These are phyloP conservation scores for Septoria linicola DNA, from an alignment of 2,329 filamentous ascomycete species.

Conservation along the genomic window DNA sequence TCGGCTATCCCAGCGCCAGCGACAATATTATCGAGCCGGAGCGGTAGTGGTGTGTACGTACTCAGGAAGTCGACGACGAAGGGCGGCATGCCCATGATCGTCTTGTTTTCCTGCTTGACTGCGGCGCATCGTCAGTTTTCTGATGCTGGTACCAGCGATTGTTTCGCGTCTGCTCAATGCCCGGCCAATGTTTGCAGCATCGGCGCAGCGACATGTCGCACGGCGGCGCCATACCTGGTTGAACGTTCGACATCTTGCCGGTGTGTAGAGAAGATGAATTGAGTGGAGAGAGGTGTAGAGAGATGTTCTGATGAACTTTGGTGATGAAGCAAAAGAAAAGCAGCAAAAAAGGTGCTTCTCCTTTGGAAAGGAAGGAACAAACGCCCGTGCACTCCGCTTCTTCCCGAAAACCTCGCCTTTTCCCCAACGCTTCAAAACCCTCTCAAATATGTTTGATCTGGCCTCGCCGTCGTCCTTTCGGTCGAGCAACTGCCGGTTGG, in stretches of 20 bases:
- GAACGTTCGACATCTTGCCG: slow-evolving; percentile 32
- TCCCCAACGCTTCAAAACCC: too few relatives aligned
- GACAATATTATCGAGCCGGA: slow-evolving; percentile 6
- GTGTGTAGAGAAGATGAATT: slow-evolving; percentile 18
- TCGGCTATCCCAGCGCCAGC: slow-evolving; percentile 14
- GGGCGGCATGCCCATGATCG: slow-evolving; percentile 50
- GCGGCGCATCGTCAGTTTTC: slow-evolving; percentile 15
- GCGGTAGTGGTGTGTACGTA: slow-evolving; percentile 58
- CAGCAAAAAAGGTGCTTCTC: slow-evolving; percentile 1
- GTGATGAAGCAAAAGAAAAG: slow-evolving; percentile 10
- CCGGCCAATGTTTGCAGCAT: slow-evolving; percentile 13
- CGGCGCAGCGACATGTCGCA: slow-evolving; percentile 9
- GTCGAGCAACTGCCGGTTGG: too few relatives aligned
- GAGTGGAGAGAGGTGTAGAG: slow-evolving; percentile 10
- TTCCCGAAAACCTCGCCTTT: too few relatives aligned
- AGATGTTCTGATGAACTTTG: not conserved
- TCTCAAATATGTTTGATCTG: too few relatives aligned
- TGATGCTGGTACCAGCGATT: not conserved
- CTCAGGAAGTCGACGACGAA: slow-evolving; percentile 99
- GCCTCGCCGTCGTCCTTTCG: too few relatives aligned
- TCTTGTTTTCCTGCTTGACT: slow-evolving; percentile 21
- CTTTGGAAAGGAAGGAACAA: not conserved
- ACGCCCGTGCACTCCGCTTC: too few relatives aligned
- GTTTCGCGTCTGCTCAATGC: slow-evolving; percentile 5
- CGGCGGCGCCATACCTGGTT: slow-evolving; percentile 21